Evolutionary conservation across 2,329 filamentous ascomycete species (phyloP).

Genomic region (Zalaria sp.): DNA sequence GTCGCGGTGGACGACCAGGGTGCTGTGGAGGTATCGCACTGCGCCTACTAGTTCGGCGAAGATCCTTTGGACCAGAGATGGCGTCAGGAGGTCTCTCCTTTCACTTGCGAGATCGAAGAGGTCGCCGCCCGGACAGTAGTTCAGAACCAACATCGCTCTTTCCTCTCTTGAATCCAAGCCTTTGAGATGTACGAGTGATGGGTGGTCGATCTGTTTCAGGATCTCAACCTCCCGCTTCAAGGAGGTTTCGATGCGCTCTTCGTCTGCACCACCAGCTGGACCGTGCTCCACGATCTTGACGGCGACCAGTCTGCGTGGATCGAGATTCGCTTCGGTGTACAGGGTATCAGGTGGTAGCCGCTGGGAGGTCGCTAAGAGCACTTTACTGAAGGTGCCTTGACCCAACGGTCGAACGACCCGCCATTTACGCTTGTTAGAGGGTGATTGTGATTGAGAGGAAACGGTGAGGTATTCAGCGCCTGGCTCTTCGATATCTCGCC

Average conservation of each 20-base stretch:
- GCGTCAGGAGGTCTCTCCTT: constrained; percentile 52
- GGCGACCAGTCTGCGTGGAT: constrained; percentile 74
- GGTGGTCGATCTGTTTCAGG: constrained; percentile 74
- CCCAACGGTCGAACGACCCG: constrained; percentile 68
- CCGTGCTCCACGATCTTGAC: constrained; percentile 94
- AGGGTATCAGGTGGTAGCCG: constrained; percentile 28
- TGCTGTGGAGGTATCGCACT: constrained; percentile 69
- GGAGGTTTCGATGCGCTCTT: constrained; percentile 84
- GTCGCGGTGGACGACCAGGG: constrained; percentile 86
- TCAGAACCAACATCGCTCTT: constrained; percentile 71
- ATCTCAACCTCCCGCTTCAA: constrained; percentile 92
- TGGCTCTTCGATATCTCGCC: constrained; percentile 20
- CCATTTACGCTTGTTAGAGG: constrained; percentile 64
- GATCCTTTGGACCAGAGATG: constrained; percentile 62
- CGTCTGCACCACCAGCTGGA: constrained; percentile 81
- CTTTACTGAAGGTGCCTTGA: constrained; percentile 89
- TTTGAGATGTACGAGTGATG: constrained; percentile 79
- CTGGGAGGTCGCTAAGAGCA: constrained; percentile 79
- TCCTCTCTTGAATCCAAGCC: constrained; percentile 78
- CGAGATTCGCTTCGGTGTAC: constrained; percentile 34
- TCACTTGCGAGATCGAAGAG: constrained; percentile 81
- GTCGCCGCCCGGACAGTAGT: constrained; percentile 88
- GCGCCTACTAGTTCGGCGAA: constrained; percentile 82
- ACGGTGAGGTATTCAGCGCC: constrained; percentile 28
- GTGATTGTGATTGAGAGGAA: constrained; percentile 45